These are phyloP conservation scores for Corynespora cassiicola DNA, from an alignment of 2,329 filamentous ascomycete species.

Conservation along the genomic window DNA sequence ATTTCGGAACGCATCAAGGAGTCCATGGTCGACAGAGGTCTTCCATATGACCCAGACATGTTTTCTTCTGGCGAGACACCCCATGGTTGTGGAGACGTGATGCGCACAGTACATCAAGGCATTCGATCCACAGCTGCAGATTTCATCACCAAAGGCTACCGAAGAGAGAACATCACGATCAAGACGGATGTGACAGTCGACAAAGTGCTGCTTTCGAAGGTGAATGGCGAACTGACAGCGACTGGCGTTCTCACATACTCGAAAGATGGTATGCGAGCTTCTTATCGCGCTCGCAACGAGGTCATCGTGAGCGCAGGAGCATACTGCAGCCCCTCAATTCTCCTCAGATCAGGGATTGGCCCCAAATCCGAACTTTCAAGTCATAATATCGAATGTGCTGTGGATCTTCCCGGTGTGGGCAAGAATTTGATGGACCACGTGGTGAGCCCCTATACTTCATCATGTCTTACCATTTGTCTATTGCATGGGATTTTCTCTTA, in stretches of 20 bases:
- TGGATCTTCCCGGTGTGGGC: constrained; percentile 67
- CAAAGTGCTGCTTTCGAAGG: constrained; percentile 56
- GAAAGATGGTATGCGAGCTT: constrained; percentile 46
- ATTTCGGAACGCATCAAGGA: constrained; percentile 63
- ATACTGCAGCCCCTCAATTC: constrained; percentile 44
- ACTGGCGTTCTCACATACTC: constrained; percentile 54
- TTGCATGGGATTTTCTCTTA: constrained; percentile 19
- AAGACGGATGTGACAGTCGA: constrained; percentile 39
- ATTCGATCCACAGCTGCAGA: constrained; percentile 36
- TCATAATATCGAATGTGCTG: constrained; percentile 59
- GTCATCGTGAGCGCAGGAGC: constrained; percentile 41
- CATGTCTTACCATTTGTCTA: constrained; percentile 40
- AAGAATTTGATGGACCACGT: constrained; percentile 70
- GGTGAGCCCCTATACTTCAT: constrained; percentile 57
- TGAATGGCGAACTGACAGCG: constrained; percentile 48
- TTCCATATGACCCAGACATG: constrained; percentile 65
- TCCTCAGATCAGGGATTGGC: constrained; percentile 64
- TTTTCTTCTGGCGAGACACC: constrained; percentile 55
- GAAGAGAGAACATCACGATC: constrained; percentile 44
- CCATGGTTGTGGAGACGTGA: constrained; percentile 38
- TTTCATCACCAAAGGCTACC: constrained; percentile 50
- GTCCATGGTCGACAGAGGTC: constrained; percentile 61
- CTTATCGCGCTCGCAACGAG: constrained; percentile 43
- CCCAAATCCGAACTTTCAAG: constrained; percentile 59
- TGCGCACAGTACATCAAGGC: constrained; percentile 39